phyloP scores from a whole-genome alignment of 805 yeast genomes.

The Cyberlindnera galapagoensis region DNA sequence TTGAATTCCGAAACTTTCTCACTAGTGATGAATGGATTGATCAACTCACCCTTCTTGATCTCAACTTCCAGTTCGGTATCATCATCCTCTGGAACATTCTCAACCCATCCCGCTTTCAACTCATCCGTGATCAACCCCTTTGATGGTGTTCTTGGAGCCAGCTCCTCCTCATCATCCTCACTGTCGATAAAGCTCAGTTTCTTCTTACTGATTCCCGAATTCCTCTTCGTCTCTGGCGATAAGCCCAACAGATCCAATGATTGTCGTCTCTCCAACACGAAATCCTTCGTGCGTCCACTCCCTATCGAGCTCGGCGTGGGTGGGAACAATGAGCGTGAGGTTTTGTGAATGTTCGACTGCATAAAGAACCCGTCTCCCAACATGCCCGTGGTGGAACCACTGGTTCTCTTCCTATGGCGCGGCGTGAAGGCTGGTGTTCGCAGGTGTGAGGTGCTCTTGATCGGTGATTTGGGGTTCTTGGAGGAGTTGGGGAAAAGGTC shows the following conservation, averaged over 20 bases:
- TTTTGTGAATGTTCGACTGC: too few relatives aligned
- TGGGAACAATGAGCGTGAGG: constrained; percentile 22
- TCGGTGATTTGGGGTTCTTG: constrained; percentile 5
- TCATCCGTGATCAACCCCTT: constrained; percentile 28
- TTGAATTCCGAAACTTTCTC: constrained; percentile 5
- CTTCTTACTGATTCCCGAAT: constrained; percentile 6
- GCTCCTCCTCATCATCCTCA: constrained; percentile 9
- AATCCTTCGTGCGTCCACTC: constrained; percentile 20
- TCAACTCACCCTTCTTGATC: constrained; percentile 9
- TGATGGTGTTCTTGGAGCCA: constrained; percentile 26
- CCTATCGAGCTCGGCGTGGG: constrained; percentile 27
- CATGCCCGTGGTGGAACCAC: constrained; percentile 9
- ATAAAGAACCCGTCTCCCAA: constrained; percentile 6
- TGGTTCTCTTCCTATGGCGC: constrained; percentile 16
- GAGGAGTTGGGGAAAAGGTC: too few relatives aligned
- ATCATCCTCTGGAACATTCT: constrained; percentile 14
- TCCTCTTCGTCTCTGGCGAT: constrained; percentile 6
- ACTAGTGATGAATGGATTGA: constrained; percentile 20
- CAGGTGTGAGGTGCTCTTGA: constrained; percentile 7
- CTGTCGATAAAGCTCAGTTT: constrained; percentile 14
- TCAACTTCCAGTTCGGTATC: constrained; percentile 17
- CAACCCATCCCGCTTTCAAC: constrained; percentile 29
- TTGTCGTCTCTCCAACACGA: too few relatives aligned
- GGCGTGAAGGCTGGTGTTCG: constrained; percentile 22
- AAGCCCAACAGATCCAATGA: constrained; percentile 1